Base-by-base conservation (phyloP, 345 rosid genomes). In the Boechera stricta region DNA sequence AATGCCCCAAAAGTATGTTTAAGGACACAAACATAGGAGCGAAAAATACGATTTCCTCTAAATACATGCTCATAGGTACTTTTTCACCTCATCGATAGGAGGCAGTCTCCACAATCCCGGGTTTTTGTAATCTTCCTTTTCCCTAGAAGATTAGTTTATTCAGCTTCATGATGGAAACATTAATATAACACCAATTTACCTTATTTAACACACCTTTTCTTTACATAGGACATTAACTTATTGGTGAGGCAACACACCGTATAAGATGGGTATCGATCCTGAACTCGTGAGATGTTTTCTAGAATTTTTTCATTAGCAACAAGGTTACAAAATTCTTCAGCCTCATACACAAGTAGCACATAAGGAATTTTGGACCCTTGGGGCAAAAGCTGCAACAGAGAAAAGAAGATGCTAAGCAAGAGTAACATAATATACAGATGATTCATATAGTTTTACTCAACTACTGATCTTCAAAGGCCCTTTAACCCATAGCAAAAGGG, bases 201-300 rank as follows among this genome's bases (percentile, higher is more conserved):
- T 65, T 52, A 62, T 28, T 62, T 60, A 33, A 67, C 84, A 69
- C 59, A 94, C 98, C 89, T 89, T 83, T 88, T 92, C 77, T 85
- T 85, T 72, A 95, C 76, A 66, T 90, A 88, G 54, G 94, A 88
- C 87, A 84, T 84, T 80, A 90, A 74, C 85, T 88, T 95, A 84
- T 90, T 89, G 77, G 92, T 95, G 65, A 92, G 87, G 72, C 81
- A 95, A 86, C 99, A 95, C 73, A 92, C 80, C n/a, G 90, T 88
- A 77, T 89, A 86, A 21, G 84, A 87, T 60, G 98, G 93, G 82
- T 90, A 90, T 68, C n/a, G 87, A 44, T 80, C 82, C 72, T 78
- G 89, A 72, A 87, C 86, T 72, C 77, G 76, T 47, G 91, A 84
- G 77, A 91, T 86, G 44, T 84, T 89, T 72, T 85, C 83, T 67